Percentiles rank a stretch among this genome's conserved stretches.
Evolutionary conservation across 139 green algal species (phyloP).

Genomic region (Tetradesmus obliquus): DNA sequence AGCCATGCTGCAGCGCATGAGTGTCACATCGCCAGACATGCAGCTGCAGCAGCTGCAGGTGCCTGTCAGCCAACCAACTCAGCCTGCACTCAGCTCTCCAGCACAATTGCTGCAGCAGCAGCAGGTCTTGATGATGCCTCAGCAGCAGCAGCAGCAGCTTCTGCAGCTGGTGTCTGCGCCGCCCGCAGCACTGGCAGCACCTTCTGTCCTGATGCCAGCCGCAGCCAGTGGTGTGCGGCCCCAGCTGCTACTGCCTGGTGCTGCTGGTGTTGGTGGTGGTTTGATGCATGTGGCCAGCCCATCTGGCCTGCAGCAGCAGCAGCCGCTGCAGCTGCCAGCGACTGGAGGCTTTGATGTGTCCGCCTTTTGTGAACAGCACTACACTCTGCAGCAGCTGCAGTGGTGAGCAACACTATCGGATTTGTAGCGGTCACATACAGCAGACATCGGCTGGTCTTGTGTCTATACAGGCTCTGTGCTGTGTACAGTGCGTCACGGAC

Average conservation of each 20-base stretch:
- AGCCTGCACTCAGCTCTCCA: background rate
- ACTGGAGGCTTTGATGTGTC: background rate
- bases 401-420: background rate
- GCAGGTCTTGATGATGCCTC: background rate
- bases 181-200: background rate
- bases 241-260: background rate
- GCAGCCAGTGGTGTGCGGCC: background rate
- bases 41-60: background rate
- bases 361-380: background rate
- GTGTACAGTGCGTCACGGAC: too few species aligned
- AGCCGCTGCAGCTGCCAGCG: constrained; percentile 1
- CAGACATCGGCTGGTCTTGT: background rate
- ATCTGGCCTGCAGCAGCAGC: background rate
- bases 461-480: too few species aligned
- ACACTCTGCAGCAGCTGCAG: constrained; percentile 4
- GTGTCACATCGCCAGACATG: background rate
- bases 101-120: background rate
- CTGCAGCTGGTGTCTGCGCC: background rate
- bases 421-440: background rate
- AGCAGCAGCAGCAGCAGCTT: constrained; percentile 5
- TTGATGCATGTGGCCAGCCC: background rate
- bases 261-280: background rate
- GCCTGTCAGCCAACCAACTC: background rate
- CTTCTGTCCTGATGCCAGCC: background rate
- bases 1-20: background rate